Evolutionary conservation across 192 early-diverging fungal species (phyloP), one percentile per base, ranked within the genome.

Genomic region (Coemansia sp.): DNA sequence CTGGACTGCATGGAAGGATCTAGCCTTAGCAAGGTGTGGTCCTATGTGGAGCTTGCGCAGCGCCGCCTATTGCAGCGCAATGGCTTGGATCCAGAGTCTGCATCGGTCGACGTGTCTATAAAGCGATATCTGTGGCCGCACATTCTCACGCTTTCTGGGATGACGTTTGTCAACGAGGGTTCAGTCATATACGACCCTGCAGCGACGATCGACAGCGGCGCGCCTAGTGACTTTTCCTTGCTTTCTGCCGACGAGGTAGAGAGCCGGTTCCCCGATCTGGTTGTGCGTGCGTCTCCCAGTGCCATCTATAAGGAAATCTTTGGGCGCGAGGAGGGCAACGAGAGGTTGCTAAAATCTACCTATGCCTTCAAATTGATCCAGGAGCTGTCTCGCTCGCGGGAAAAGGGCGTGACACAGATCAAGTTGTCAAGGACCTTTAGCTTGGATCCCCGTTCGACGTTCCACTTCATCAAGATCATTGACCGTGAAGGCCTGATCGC

Each of bases 401-500:
- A 53, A 11, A 60, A 62, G 33, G 79, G 79, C 17, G 18, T 76
- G 33, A 68, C 73, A 0, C 79, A 81, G 59, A 17, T 18, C n/a
- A 18, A 37, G 24, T 32, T 81, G 34, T 26, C 62, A 10, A 72
- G 62, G 56, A 33, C 26, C 0, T 21, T 69, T 37, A 15, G 22
- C 2, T 18, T 81, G 1, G 79, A 81, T 52, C 61, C 67, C 10
- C 60, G 74, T n/a, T 62, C 62, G 10, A 50, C 50, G 29, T 81
- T 69, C 46, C 65, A 71, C 56, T 81, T 35, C n/a, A 38, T 81
- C n/a, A 75, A 65, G 56, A n/a, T 50, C 7, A 52, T 81, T 9
- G 79, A 72, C 37, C 8, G 19, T 0, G 53, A 66, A 15, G 79
- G 79, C 3, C 62, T 81, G 22, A 26, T 76, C 19, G 26, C 50